Percentiles rank a stretch among this genome's conserved stretches.
Conservation (phyloP, 176 grass and related monocot species). For the Eleusine indica region DNA sequence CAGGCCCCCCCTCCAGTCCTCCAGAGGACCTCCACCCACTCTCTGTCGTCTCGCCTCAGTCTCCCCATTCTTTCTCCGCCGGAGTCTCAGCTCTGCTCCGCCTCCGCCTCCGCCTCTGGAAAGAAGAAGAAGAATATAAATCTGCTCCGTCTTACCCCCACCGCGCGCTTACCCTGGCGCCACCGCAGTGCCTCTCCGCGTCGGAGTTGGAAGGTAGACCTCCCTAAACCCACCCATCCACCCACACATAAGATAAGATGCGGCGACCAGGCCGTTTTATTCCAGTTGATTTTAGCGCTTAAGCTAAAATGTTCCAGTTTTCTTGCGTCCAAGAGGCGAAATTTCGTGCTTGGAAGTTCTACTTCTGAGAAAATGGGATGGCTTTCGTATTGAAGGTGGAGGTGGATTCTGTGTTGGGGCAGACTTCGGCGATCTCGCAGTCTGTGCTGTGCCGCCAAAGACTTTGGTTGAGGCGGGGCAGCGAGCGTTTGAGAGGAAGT, state of each 20-base stretch:
- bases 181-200: background rate
- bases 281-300: background rate
- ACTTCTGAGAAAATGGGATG: background rate
- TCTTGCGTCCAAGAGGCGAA: background rate
- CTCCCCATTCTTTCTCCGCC: too few relatives aligned
- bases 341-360: background rate
- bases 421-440: background rate
- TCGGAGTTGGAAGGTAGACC: constrained; percentile 4
- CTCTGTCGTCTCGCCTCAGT: too few relatives aligned
- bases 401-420: background rate
- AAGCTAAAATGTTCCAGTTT: background rate
- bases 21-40: too few relatives aligned
- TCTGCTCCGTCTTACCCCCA: background rate
- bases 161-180: background rate
- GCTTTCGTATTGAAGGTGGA: background rate
- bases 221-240: background rate
- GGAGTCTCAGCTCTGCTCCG: too few relatives aligned
- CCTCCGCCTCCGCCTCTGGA: too few relatives aligned
- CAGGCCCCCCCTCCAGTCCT: too few relatives aligned
- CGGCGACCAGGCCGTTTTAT: background rate
- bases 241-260: background rate
- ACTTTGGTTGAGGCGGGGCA: background rate
- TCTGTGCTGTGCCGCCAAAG: background rate
- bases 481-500: background rate
- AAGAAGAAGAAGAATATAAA: background rate